Evolutionary conservation across 1,139 yeast species (phyloP), one percentile per base, ranked within the genome.

Genomic region (Geotrichum reessii): DNA sequence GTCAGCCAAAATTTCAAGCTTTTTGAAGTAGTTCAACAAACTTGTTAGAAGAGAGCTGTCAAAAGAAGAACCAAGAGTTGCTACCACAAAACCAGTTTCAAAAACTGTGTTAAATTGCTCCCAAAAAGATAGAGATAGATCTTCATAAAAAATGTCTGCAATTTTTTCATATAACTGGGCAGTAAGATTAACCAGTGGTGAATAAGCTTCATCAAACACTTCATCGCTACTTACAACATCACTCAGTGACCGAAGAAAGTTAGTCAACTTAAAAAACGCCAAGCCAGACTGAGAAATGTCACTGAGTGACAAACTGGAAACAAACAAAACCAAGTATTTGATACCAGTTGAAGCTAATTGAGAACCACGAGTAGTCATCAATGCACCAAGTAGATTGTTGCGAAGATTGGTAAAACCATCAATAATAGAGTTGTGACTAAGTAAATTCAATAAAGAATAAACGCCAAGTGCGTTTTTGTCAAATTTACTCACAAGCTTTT

Each of bases 261-360:
- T 57, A 11, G 47, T 54, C 37, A 59, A 47, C 52, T 59, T 59
- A 58, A 59, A 57, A 47, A 56, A 52, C 1, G 60, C 48, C n/a
- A 57, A 31, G 5, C 55, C 60, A 11, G 59, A 49, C 21, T 57
- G 53, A 3, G 52, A 6, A 27, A 37, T 22, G 24, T 57, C 59
- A 22, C 50, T 28, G 14, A 57, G 51, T 7, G 22, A 11, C 22
- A 57, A 25, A 42, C 50, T 49, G 1, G 59, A 28, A 33, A 57
- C 50, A 31, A 57, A 57, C n/a, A 57, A 19, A 7, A 52, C 54
- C 31, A 57, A 33, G 17, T 47, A 44, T 17, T 53, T 57, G 31
- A 57, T 33, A 7, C 59, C 56, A 19, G 44, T 53, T 17, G 48
- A 42, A 25, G 40, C 50, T 8, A 57, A 52, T 25, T 57, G 54